Percentiles rank a stretch among this genome's conserved stretches.
Evolutionary conservation across 371 early-diverging fungal species (phyloP).

Genomic region (Apophysomyces elegans): DNA sequence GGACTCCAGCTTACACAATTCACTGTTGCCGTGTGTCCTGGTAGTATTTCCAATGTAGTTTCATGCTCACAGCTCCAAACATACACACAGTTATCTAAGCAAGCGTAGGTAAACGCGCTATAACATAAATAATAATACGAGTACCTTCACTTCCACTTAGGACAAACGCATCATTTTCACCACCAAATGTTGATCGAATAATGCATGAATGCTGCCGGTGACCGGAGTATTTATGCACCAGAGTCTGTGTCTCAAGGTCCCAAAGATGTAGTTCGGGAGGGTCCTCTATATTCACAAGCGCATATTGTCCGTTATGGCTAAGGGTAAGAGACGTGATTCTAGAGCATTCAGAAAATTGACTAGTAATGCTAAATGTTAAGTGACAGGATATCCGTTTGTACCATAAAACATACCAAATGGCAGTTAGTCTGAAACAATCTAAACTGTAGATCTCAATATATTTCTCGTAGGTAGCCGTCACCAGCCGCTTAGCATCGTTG

Average conservation of each 20-base stretch:
- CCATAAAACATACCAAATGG: conserved; percentile 41
- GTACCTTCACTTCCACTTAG: conserved; percentile 82
- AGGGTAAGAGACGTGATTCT: conserved; percentile 71
- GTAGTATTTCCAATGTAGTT: conserved; percentile 63
- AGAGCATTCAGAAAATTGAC: conserved; percentile 64
- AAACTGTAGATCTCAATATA: conserved; percentile 71
- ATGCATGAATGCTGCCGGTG: conserved; percentile 80
- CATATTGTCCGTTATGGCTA: conserved; percentile 64
- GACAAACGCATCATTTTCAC: conserved; percentile 71
- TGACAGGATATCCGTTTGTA: background rate
- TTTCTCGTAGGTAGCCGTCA: conserved; percentile 65
- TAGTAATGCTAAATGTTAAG: conserved; percentile 13
- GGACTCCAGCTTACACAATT: conserved; percentile 81
- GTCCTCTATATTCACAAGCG: conserved; percentile 62
- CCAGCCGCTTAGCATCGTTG: conserved; percentile 63
- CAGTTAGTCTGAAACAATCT: conserved; percentile 44
- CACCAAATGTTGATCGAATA: conserved; percentile 87
- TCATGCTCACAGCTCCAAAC: conserved; percentile 82
- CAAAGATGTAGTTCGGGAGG: conserved; percentile 75
- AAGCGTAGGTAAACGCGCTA: background rate
- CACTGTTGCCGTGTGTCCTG: conserved; percentile 74
- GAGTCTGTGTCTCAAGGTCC: conserved; percentile 65
- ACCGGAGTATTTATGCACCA: conserved; percentile 72
- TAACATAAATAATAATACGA: conserved; percentile 5
- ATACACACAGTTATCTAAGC: conserved; percentile 68